phyloP scores from a whole-genome alignment of 257 asterid species.

The Penstemon davidsonii region DNA sequence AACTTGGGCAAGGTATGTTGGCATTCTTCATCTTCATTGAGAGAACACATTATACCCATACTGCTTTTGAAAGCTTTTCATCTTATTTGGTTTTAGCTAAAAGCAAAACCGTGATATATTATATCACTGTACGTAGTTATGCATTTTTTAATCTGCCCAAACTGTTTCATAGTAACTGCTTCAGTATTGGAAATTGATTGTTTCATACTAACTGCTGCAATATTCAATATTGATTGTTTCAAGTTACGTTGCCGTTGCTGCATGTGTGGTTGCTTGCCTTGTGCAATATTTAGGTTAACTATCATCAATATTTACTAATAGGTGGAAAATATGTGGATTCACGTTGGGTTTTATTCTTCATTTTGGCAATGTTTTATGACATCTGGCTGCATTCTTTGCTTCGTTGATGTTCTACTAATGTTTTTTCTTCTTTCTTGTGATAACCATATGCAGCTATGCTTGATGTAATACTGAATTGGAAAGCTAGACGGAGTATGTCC shows the following conservation, averaged over 20 bases:
- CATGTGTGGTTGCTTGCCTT: conserved; percentile 9
- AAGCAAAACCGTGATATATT: conserved; percentile 5
- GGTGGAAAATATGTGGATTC: conserved; percentile 14
- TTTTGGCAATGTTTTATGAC: conserved; percentile 11
- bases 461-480: conserved; percentile 81
- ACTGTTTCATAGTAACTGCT: no score
- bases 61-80: conserved; percentile 9
- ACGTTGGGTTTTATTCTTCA: background rate
- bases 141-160: no score
- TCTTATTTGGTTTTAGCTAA: background rate
- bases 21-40: conserved; percentile 18
- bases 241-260: background rate
- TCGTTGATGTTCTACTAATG: no score
- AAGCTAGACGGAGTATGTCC: conserved; percentile 94
- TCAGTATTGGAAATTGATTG: background rate
- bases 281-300: conserved; percentile 13
- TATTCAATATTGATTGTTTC: background rate
- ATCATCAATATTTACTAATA: background rate
- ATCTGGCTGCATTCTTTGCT: no score
- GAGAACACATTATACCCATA: conserved; percentile 4
- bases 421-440: conserved; percentile 24
- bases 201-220: background rate
- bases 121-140: background rate
- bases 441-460: conserved; percentile 63
- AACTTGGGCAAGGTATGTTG: conserved; percentile 91